Conservation (phyloP, 257 asterid species). For the Plantago major region DNA sequence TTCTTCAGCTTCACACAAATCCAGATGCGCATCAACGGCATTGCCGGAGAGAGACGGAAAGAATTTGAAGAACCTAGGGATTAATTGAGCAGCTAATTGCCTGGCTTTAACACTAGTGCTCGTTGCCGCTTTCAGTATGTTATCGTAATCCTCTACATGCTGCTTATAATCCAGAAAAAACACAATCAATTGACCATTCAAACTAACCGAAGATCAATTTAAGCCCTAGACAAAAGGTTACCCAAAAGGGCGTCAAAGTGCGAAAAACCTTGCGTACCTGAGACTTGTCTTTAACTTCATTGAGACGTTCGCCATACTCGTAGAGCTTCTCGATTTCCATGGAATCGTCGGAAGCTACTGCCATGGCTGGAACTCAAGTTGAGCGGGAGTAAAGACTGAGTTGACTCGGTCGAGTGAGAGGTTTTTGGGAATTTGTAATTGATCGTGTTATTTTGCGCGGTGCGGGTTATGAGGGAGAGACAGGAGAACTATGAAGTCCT, state of each 20-base stretch:
- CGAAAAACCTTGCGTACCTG: slow-evolving; percentile 38
- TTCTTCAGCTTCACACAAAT: slow-evolving; percentile 94
- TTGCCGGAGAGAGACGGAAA: slow-evolving; percentile 62
- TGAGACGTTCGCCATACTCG: slow-evolving; percentile 80
- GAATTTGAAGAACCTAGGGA: slow-evolving; percentile 81
- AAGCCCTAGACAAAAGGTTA: slow-evolving; percentile 30
- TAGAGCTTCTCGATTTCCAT: slow-evolving; percentile 75
- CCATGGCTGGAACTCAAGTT: slow-evolving; percentile 1
- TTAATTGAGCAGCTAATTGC: slow-evolving; percentile 92
- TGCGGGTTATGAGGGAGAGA: too few relatives aligned
- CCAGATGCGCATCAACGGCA: slow-evolving; percentile 90
- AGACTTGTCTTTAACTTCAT: slow-evolving; percentile 79
- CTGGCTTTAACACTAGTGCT: slow-evolving; percentile 76
- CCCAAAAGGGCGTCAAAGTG: slow-evolving; percentile 1
- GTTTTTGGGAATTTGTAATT: background rate
- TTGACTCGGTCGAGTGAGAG: background rate
- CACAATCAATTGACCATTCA: background rate
- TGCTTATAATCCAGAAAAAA: slow-evolving; percentile 24
- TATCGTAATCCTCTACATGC: slow-evolving; percentile 72
- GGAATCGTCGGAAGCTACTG: slow-evolving; percentile 50
- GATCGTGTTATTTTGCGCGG: too few relatives aligned
- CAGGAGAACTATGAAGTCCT: too few relatives aligned
- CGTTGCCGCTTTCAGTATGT: slow-evolving; percentile 63
- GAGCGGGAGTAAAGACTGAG: background rate
- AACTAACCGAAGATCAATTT: slow-evolving; percentile 13